Base-by-base conservation (phyloP, 306 rosid species). In the Cicer arietinum region DNA sequence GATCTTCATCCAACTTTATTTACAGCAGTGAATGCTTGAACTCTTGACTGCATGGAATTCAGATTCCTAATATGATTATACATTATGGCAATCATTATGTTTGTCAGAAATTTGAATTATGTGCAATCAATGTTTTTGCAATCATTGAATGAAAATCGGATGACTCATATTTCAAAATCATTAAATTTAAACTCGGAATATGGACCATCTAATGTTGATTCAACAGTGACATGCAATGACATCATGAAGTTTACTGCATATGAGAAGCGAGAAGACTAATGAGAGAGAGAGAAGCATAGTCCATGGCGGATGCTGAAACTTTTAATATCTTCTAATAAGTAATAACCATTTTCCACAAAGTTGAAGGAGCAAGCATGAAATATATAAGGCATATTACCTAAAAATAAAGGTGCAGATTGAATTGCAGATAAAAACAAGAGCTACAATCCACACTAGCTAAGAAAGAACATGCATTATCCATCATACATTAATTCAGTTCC, bases 401-500 rank as follows among this genome's bases (percentile, higher is more conserved):
- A 57, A 57, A 73, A 39, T 17, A 17, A 47, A 6, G n/a, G 40
- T 0, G 5, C 8, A 9, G 14, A 50, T 51, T 42, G 77, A 79
- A 79, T 74, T 68, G 73, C n/a, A 73, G 69, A 69, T 8, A 13
- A 35, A 35, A 45, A 70, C 35, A 76, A 50, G 48, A 51, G 40
- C 57, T 61, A 61, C 35, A 60, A 75, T 45, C 61, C 77, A 51
- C 0, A 76, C 68, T 14, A 69, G 65, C 76, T 46, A 47, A 46
- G 46, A 73, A 61, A 59, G 69, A 65, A 67, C 10, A 47, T 40
- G 71, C 67, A 63, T 57, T 42, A 18, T 30, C 58, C 80, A 71
- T 40, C 75, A 77, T 56, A 69, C 77, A 60, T 63, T 66, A 69
- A 67, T 37, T 51, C 40, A 48, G 16, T 68, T 69, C 61, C 74